These are phyloP conservation scores for Rhodotorula kratochvilovae DNA, from an alignment of 768 basidiomycete genomes.

Conservation along the genomic window DNA sequence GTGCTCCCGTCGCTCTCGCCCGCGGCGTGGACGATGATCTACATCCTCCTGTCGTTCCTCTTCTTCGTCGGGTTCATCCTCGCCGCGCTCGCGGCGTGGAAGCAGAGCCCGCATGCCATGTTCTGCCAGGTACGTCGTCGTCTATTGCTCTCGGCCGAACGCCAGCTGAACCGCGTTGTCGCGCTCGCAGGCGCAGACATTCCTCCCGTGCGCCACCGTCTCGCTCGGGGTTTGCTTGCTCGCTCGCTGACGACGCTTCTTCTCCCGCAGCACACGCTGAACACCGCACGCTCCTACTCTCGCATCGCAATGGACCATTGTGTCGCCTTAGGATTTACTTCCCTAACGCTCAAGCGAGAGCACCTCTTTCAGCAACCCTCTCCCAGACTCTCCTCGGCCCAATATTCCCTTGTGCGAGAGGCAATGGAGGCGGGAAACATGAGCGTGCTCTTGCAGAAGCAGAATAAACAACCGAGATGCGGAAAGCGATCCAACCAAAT, in stretches of 20 bases:
- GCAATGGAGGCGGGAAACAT: no score
- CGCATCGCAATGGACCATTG: no score
- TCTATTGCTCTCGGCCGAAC: no score
- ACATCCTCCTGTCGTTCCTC: conserved; percentile 26
- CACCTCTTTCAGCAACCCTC: no score
- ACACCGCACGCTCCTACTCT: no score
- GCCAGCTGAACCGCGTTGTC: background rate
- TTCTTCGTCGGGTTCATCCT: conserved; percentile 38
- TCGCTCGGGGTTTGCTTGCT: no score
- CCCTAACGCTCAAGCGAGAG: no score
- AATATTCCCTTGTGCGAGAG: no score
- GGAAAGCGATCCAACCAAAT: no score
- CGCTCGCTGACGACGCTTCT: background rate
- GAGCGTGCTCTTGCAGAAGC: background rate
- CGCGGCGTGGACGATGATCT: conserved; percentile 24
- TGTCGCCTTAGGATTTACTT: no score
- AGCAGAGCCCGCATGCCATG: conserved; percentile 33
- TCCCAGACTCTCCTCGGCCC: no score
- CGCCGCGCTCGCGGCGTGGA: conserved; percentile 33
- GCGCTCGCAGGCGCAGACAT: conserved; percentile 3
- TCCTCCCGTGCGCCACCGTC: background rate
- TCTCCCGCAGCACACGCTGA: background rate
- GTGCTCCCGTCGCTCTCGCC: conserved; percentile 2
- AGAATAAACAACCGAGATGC: no score
- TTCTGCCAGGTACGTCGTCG: conserved; percentile 22